These are phyloP conservation scores for Eucalyptus polyanthemos DNA, from an alignment of 345 rosid genomes.

Conservation along the genomic window DNA sequence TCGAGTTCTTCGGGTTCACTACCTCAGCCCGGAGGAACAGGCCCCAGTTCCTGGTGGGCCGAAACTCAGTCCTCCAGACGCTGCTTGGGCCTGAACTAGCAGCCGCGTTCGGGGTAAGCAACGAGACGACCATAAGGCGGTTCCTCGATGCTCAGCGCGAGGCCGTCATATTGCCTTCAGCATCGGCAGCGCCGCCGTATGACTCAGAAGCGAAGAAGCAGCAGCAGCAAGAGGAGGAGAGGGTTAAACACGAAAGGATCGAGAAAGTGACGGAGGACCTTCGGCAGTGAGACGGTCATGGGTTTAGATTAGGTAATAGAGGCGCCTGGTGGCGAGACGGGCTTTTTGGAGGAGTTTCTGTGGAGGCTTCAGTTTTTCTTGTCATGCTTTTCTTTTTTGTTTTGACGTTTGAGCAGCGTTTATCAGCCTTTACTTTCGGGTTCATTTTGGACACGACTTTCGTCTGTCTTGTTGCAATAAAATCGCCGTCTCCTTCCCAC, in stretches of 20 bases:
- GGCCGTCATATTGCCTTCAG: constrained; percentile 52
- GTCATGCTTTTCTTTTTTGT: fast-evolving
- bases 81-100: constrained; percentile 42
- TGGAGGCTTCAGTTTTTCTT: neutral
- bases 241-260: neutral
- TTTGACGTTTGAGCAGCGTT: neutral
- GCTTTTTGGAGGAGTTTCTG: neutral
- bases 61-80: constrained; percentile 37
- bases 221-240: neutral
- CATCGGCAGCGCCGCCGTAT: constrained; percentile 37
- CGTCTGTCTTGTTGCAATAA: neutral
- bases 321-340: neutral
- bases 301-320: constrained; percentile 6
- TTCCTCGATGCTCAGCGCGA: constrained; percentile 38
- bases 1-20: constrained; percentile 82
- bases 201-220: neutral
- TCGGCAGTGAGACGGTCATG: constrained; percentile 1
- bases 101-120: constrained; percentile 41
- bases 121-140: constrained; percentile 11
- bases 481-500: neutral
- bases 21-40: constrained; percentile 64
- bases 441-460: neutral
- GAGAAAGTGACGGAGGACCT: neutral
- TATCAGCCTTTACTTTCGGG: neutral
- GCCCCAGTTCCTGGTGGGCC: constrained; percentile 75